Base-by-base conservation (phyloP, 2,329 filamentous ascomycete genomes). In the Westerdykella sp. region DNA sequence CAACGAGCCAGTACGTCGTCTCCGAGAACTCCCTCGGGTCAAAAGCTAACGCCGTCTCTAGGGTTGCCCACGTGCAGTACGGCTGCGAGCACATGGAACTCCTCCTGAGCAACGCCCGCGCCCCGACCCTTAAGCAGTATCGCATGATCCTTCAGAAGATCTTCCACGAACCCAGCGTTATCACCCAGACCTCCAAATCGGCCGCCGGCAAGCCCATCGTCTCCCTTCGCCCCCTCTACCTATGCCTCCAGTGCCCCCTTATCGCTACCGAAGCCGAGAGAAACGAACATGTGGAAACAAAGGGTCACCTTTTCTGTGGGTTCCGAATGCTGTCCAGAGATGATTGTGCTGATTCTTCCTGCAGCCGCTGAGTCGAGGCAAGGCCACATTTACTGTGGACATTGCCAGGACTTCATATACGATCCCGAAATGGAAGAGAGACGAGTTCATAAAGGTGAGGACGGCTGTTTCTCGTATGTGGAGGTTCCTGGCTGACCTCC, bases 341-440 rank as follows among this genome's bases (percentile, higher is more conserved):
- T 18, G 32, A 5, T 35, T 18, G 22, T 35, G 52, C 61, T 62
- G 49, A 62, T 40, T 31, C n/a, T 39, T 16, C 30, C 50, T 42
- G 15, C 53, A 89, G 85, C 85, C 60, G 84, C 90, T 32, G 87
- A 93, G 59, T 91, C 86, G 18, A 75, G 81, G 45, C 83, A 78
- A 53, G 87, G 86, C 32, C 77, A 80, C 39, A 70, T 93, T 6
- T 91, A 84, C 67, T 93, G 87, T 65, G 84, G 88, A 51, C 82
- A 87, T 61, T 93, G 87, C 61, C 79, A 85, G 59, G 87, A 93
- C 62, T 81, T 87, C 50, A 83, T 93, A 25, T 91, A 86, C 75
- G 87, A 93, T 54, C 84, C 85, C 5, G 85, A 84, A 5, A 72
- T 93, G 5, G 87, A 93, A 60, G 83, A 85, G 41, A 76, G 89